A percentile compares a stretch with the other conserved stretches of the same genome.
phyloP scores from a whole-genome alignment of 768 basidiomycete species.

The Xanthoconium purpureum region DNA sequence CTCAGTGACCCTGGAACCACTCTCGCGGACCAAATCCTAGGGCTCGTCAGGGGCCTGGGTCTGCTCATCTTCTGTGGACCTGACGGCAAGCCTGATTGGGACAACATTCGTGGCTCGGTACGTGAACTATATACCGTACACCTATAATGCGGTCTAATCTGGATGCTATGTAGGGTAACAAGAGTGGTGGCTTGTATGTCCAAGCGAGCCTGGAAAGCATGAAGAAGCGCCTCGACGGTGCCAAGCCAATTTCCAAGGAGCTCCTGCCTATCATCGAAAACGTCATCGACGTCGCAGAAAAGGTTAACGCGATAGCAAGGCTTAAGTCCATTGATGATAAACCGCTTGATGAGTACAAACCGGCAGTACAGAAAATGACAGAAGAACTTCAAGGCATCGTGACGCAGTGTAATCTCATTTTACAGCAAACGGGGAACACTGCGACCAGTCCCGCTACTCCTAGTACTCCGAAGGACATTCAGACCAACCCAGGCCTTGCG shows the following conservation, averaged over 20 bases:
- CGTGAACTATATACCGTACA: neutral
- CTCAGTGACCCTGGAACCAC: constrained; percentile 12
- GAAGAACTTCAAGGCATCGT: neutral
- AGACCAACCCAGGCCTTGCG: too few relatives aligned
- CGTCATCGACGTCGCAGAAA: neutral
- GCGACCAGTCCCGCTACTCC: constrained; percentile 7
- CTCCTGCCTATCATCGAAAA: constrained; percentile 11
- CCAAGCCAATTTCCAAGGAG: constrained; percentile 12
- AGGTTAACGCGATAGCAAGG: neutral
- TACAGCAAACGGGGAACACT: neutral
- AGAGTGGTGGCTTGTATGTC: constrained; percentile 15
- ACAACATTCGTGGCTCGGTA: constrained; percentile 12
- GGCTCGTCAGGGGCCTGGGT: constrained; percentile 1
- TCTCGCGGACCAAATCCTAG: constrained; percentile 6
- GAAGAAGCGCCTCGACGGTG: constrained; percentile 8
- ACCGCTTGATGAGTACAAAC: constrained; percentile 1
- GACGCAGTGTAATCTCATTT: neutral
- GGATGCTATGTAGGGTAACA: neutral
- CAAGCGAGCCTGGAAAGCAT: constrained; percentile 11
- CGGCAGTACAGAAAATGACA: constrained; percentile 11
- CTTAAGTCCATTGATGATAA: neutral
- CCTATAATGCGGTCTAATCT: neutral
- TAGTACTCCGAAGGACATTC: constrained; percentile 8
- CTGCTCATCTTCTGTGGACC: constrained; percentile 13
- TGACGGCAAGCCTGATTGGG: constrained; percentile 14